Evolutionary conservation across 78 protist species (phyloP).

Genomic region (Polysphondylium violaceum): DNA sequence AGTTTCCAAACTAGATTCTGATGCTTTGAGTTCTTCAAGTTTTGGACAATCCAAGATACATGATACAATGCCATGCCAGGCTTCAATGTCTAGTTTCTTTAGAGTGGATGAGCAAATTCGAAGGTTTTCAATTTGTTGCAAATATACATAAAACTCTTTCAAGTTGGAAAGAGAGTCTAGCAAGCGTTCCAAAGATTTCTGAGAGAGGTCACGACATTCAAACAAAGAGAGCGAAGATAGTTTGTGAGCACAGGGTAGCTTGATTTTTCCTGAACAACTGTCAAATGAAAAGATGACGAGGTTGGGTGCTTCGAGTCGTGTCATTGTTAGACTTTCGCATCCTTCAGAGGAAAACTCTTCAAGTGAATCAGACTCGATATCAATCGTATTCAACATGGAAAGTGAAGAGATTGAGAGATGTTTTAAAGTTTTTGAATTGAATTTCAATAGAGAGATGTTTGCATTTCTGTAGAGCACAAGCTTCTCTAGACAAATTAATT

Average conservation of each 20-base stretch:
- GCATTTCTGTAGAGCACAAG: slow-evolving; percentile 49
- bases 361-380: slow-evolving; percentile 15
- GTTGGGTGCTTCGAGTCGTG: slow-evolving; percentile 1
- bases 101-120: slow-evolving; percentile 25
- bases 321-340: slow-evolving; percentile 39
- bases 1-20: slow-evolving; percentile 42
- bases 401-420: slow-evolving; percentile 37
- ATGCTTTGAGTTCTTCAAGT: slow-evolving; percentile 47
- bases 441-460: not conserved
- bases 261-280: slow-evolving; percentile 22
- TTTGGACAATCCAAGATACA: slow-evolving; percentile 65
- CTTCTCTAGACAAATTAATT: not conserved
- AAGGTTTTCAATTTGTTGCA: slow-evolving; percentile 37
- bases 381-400: slow-evolving; percentile 17
- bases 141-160: slow-evolving; percentile 24
- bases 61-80: slow-evolving; percentile 41
- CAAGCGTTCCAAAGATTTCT: slow-evolving; percentile 2
- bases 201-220: slow-evolving; percentile 33
- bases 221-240: slow-evolving; percentile 12
- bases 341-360: slow-evolving; percentile 38
- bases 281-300: slow-evolving; percentile 14
- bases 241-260: not conserved
- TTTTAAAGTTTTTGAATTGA: slow-evolving; percentile 10
- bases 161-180: slow-evolving; percentile 25
- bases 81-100: slow-evolving; percentile 44